These are phyloP conservation scores for Cokeromyces recurvatus DNA, from an alignment of 371 early-diverging fungal genomes.

Conservation along the genomic window DNA sequence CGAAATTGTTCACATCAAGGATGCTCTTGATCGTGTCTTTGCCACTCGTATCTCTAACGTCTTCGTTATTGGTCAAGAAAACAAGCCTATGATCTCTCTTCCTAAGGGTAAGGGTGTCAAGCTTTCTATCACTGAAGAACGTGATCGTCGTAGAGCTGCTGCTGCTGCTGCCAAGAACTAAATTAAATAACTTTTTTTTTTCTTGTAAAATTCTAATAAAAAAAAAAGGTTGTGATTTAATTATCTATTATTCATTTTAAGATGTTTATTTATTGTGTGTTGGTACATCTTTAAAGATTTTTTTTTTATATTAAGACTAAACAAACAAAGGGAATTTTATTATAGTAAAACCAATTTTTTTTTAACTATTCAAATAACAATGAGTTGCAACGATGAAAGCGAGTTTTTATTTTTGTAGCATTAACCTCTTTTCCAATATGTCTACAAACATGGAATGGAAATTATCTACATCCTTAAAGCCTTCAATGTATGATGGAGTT, in stretches of 20 bases:
- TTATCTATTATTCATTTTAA: background rate
- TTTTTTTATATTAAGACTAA: background rate
- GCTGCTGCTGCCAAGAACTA: conserved; percentile 39
- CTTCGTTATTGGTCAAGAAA: conserved; percentile 83
- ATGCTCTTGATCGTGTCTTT: conserved; percentile 83
- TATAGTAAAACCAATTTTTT: too few species aligned
- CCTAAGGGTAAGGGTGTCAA: conserved; percentile 35
- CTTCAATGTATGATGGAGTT: too few species aligned
- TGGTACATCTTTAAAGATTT: background rate
- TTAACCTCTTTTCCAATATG: conserved; percentile 16
- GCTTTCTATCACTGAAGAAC: conserved; percentile 77
- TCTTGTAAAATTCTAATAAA: too few species aligned
- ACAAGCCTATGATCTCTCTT: conserved; percentile 85
- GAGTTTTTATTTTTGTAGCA: too few species aligned
- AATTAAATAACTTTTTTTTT: too few species aligned
- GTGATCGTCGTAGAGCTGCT: conserved; percentile 80
- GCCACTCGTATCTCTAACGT: conserved; percentile 92
- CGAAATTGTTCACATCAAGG: conserved; percentile 94
- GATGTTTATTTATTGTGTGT: background rate
- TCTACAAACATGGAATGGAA: conserved; percentile 24
- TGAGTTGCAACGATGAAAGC: too few species aligned
- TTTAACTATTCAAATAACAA: too few species aligned
- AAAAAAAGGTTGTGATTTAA: too few species aligned
- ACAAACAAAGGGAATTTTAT: background rate
- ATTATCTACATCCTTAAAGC: conserved; percentile 20